These are phyloP conservation scores for Arthrobotrys pseudoclavata DNA, from an alignment of 2,329 filamentous ascomycete species.

Conservation along the genomic window DNA sequence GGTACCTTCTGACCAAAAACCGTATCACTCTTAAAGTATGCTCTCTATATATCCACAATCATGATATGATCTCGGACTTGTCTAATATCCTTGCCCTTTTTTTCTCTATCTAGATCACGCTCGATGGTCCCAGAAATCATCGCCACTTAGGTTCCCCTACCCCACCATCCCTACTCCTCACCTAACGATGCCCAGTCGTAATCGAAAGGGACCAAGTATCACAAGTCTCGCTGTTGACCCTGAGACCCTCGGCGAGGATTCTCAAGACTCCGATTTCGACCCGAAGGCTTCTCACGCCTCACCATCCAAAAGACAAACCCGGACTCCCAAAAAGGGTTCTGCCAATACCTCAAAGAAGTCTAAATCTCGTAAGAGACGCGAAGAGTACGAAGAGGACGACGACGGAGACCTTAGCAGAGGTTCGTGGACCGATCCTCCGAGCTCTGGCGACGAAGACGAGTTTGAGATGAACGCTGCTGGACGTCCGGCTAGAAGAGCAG, in stretches of 20 bases:
- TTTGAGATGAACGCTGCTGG: slow-evolving; percentile 61
- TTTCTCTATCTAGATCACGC: slow-evolving; percentile 42
- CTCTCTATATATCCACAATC: background rate
- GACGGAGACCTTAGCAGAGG: slow-evolving; percentile 52
- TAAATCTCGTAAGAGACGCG: slow-evolving; percentile 40
- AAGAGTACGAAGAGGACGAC: slow-evolving; percentile 59
- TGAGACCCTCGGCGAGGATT: slow-evolving; percentile 54
- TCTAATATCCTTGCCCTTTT: background rate
- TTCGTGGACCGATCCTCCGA: slow-evolving; percentile 35
- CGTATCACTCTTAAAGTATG: background rate
- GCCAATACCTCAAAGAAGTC: slow-evolving; percentile 36
- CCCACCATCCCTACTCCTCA: slow-evolving; percentile 3
- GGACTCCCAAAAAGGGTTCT: slow-evolving; percentile 40
- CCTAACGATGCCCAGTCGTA: slow-evolving; percentile 52
- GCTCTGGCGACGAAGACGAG: slow-evolving; percentile 53
- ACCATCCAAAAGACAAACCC: slow-evolving; percentile 49
- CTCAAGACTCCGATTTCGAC: slow-evolving; percentile 55
- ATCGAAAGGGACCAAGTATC: slow-evolving; percentile 56
- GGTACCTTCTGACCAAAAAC: background rate
- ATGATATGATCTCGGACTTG: too few relatives aligned
- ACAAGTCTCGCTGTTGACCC: slow-evolving; percentile 59
- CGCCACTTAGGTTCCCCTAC: slow-evolving; percentile 20
- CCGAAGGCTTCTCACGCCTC: slow-evolving; percentile 52
- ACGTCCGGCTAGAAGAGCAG: slow-evolving; percentile 59
- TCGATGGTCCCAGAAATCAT: slow-evolving; percentile 55